phyloP scores from a whole-genome alignment of 2,329 filamentous ascomycete genomes.

The Aulographum hederae region DNA sequence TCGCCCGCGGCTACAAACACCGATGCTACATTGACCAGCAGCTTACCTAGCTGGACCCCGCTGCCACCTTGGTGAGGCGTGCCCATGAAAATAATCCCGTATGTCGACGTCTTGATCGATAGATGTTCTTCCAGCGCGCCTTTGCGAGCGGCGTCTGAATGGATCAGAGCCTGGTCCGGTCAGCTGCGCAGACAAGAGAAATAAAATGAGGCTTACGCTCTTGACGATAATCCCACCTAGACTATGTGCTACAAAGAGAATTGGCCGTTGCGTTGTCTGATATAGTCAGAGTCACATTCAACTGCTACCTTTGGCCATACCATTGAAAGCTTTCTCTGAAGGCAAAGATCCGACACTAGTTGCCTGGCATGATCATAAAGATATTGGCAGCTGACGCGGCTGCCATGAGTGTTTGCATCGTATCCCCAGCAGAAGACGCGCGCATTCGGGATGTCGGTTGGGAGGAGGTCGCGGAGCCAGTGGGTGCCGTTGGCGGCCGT shows the following conservation, averaged over 20 bases:
- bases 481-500: conserved; percentile 8
- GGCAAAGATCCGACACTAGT: conserved; percentile 16
- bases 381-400: conserved; percentile 11
- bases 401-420: conserved; percentile 13
- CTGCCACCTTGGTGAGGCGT: conserved; percentile 20
- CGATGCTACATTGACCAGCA: conserved; percentile 16
- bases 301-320: conserved; percentile 5
- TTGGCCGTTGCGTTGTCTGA: conserved; percentile 12
- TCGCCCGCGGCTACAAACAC: conserved; percentile 14
- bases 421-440: conserved; percentile 19
- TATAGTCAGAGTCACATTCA: conserved; percentile 4
- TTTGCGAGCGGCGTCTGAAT: conserved; percentile 13
- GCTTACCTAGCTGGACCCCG: conserved; percentile 12
- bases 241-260: conserved; percentile 16
- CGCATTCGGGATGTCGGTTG: conserved; percentile 12
- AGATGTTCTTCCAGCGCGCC: conserved; percentile 12
- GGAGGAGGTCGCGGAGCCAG: conserved; percentile 12
- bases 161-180: conserved; percentile 16
- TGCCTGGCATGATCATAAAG: conserved; percentile 16
- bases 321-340: conserved; percentile 11
- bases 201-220: conserved; percentile 10
- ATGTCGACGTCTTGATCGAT: conserved; percentile 17
- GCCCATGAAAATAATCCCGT: conserved; percentile 21
- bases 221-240: conserved; percentile 17
- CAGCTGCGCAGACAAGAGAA: conserved; percentile 3